Base-by-base conservation (phyloP, 2,329 filamentous ascomycete genomes). In the Amauroascus niger region DNA sequence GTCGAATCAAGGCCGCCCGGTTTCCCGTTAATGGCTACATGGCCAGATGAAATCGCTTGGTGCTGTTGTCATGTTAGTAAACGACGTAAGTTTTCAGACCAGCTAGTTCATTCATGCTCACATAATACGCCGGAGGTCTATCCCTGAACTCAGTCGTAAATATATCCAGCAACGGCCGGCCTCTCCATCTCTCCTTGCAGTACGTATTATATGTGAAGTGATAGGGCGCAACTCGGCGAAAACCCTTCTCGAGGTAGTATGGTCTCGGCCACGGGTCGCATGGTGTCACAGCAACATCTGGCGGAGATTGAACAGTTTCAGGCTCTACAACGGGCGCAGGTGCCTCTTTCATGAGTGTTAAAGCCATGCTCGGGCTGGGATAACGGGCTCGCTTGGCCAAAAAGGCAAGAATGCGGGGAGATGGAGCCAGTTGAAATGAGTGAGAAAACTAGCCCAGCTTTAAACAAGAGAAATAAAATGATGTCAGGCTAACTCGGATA, bases 81-180 rank as follows among this genome's bases (percentile, higher is more conserved):
- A 33, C 47, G 16, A 11, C 33, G 49, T 2, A 22, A n/a, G n/a
- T n/a, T n/a, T n/a, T n/a, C n/a, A n/a, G 14, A 22, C 33, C 20
- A 4, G 26, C 35, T 18, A 16, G 26, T 24, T 1, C 14, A 9
- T 28, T 6, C 2, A 6, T 30, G 1, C 76, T 58, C 74, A 83
- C 84, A 72, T 97, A 98, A 73, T 98, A 98, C 62, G 87, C 85
- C 30, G 82, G 68, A 0, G 88, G 83, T 16, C 93, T 77, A 70
- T 98, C 93, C 61, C 93, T 82, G 67, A 98, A 98, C 69, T 98
- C 93, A 65, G 84, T 83, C 43, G 83, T 79, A 70, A 96, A 98
- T 46, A 98, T 87, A 46, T 96, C 88, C 49, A 95, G 76, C 45
- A 98, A 74, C 56, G 80, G 78, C 35, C 88, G 79, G 30, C 84